A percentile compares a stretch with the other conserved stretches of the same genome.
Evolutionary conservation across 2,329 filamentous ascomycete genomes (phyloP).

Genomic region (Talaromyces atroroseus): DNA sequence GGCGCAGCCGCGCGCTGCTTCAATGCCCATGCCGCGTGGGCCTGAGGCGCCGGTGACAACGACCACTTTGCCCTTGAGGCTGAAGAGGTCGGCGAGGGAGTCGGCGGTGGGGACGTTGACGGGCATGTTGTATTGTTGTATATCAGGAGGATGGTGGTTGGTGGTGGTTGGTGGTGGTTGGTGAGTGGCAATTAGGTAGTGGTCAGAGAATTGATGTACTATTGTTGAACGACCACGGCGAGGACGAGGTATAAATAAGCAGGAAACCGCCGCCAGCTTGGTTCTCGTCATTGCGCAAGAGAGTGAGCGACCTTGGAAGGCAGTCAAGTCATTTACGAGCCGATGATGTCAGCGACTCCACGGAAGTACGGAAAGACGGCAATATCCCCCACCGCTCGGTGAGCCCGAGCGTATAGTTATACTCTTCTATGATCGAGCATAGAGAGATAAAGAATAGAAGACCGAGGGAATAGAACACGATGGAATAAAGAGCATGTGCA

Average conservation of each 20-base stretch:
- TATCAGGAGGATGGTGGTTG: background rate
- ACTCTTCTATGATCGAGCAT: no score
- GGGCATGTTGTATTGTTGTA: constrained; percentile 26
- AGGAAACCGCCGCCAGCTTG: no score
- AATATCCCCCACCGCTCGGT: no score
- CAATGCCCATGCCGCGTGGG: constrained; percentile 63
- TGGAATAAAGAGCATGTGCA: background rate
- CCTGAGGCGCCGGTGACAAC: constrained; percentile 50
- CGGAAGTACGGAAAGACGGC: background rate
- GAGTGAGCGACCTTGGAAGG: no score
- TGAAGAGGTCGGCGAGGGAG: constrained; percentile 38
- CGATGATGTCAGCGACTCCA: constrained; percentile 1
- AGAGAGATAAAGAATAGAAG: no score
- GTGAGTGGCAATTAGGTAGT: no score
- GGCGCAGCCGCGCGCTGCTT: constrained; percentile 60
- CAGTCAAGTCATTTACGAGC: no score
- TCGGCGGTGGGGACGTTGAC: constrained; percentile 31
- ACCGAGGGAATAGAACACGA: background rate
- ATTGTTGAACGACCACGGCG: no score
- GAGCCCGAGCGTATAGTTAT: no score
- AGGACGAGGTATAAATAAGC: no score
- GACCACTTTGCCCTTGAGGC: constrained; percentile 44
- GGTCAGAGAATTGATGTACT: no score
- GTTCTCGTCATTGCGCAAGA: no score
- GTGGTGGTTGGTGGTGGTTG: background rate